A percentile compares a stretch with the other conserved stretches of the same genome.
Conservation (phyloP, 1,139 yeast species). For the Lodderomyces theae region DNA sequence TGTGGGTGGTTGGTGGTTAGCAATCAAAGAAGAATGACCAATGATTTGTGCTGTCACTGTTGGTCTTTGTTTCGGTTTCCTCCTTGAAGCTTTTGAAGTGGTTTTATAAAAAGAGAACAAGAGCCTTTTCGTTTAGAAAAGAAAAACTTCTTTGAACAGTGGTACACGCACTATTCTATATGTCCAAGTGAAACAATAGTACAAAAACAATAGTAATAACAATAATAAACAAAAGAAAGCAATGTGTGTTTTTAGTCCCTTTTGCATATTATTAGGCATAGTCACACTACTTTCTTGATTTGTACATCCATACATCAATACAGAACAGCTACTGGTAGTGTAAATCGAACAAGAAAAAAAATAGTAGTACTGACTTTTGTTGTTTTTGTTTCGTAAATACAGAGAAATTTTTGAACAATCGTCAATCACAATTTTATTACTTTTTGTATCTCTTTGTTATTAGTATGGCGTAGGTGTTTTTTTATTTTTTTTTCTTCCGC, state of each 20-base stretch:
- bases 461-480: too few relatives aligned
- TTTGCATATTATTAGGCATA: not conserved
- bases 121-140: too few relatives aligned
- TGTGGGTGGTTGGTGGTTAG: too few relatives aligned
- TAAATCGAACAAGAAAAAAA: not conserved
- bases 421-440: too few relatives aligned
- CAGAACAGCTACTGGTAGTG: not conserved
- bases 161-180: not conserved
- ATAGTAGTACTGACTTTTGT: too few relatives aligned
- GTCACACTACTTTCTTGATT: not conserved
- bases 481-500: too few relatives aligned
- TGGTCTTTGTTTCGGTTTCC: not conserved
- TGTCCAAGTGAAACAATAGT: not conserved
- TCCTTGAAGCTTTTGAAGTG: not conserved
- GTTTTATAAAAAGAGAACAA: too few relatives aligned
- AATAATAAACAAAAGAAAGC: not conserved
- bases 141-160: not conserved
- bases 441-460: too few relatives aligned
- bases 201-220: not conserved
- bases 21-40: not conserved
- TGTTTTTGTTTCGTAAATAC: not conserved
- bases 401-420: too few relatives aligned
- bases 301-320: not conserved
- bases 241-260: conserved; percentile 1
- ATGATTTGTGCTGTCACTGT: not conserved